Base-by-base conservation (phyloP, 768 basidiomycete genomes). In the Boletus subcaerulescens region DNA sequence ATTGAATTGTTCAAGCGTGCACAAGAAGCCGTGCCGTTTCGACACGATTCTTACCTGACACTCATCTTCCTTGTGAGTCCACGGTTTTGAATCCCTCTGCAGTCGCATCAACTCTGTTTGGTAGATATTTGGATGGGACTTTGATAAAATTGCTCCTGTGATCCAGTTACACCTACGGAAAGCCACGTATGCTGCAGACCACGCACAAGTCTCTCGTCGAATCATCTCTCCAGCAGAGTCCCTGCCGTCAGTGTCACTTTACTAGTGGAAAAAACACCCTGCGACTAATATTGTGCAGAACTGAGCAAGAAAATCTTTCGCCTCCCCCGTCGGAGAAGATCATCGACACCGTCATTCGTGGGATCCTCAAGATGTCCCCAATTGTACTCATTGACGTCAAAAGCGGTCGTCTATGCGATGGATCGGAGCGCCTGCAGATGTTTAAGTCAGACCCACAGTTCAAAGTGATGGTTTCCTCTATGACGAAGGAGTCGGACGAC, bases 91-190 rank as follows among this genome's bases (percentile, higher is more conserved):
- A 3, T 8, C 3, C 3, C 9, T n/a, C 14, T 53, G 14, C 6
- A 6, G 4, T 17, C 9, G 3, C 6, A 26, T 32, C n/a, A 32
- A 53, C 36, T 32, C 29, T 8, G 1, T 18, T 45, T 14, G 7
- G 29, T 42, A 59, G 49, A 43, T 60, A 5, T 55, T 59, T 31
- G 61, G 52, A 1, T 62, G 61, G 61, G 20, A 50, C n/a, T 55
- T 63, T 44, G 52, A 62, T 1, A n/a, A 32, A 14, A 57, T 55
- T 6, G 41, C 32, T 4, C 33, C 14, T 4, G 33, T 3, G 3
- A 45, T 55, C 18, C 39, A 45, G 10, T 3, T 32, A 10, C 44
- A 18, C 4, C 33, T 52, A 15, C 20, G 18, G 14, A 26, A 43
- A 48, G 41, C 56, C 13, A 18, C 31, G 20, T 0, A 33, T 43